Conservation (phyloP, 1,284 basidiomycete species). For the Melampsora americana region DNA sequence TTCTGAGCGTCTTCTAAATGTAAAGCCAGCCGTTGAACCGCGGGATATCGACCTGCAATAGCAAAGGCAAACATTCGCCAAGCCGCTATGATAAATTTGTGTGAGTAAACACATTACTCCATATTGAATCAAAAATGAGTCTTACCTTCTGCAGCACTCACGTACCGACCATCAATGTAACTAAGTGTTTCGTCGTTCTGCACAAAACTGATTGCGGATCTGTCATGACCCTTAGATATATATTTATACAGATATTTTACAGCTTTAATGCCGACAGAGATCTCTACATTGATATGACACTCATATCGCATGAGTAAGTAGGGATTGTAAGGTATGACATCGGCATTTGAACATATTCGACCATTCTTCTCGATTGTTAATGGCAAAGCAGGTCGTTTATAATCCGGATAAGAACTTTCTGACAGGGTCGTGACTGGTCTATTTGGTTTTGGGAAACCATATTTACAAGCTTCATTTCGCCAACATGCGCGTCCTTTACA, state of each 20-base stretch:
- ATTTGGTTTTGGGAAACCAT: background rate
- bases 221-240: slow-evolving; percentile 17
- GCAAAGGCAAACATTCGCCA: slow-evolving; percentile 8
- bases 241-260: slow-evolving; percentile 36
- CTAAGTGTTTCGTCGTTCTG: background rate
- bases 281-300: slow-evolving; percentile 37
- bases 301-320: background rate
- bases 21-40: slow-evolving; percentile 48
- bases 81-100: background rate
- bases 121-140: too few species aligned
- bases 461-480: background rate
- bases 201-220: background rate
- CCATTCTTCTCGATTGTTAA: background rate
- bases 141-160: slow-evolving; percentile 8
- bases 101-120: slow-evolving; percentile 49
- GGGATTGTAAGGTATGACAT: slow-evolving; percentile 17
- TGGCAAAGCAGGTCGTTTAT: background rate
- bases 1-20: slow-evolving; percentile 56
- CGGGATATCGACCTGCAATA: slow-evolving; percentile 2
- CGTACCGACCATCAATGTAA: slow-evolving; percentile 3
- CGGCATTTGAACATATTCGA: background rate
- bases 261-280: background rate
- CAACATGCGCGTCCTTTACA: background rate
- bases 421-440: background rate
- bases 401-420: background rate